Evolutionary conservation across 495 filamentous ascomycete species (phyloP).

Genomic region (Podospora conica): DNA sequence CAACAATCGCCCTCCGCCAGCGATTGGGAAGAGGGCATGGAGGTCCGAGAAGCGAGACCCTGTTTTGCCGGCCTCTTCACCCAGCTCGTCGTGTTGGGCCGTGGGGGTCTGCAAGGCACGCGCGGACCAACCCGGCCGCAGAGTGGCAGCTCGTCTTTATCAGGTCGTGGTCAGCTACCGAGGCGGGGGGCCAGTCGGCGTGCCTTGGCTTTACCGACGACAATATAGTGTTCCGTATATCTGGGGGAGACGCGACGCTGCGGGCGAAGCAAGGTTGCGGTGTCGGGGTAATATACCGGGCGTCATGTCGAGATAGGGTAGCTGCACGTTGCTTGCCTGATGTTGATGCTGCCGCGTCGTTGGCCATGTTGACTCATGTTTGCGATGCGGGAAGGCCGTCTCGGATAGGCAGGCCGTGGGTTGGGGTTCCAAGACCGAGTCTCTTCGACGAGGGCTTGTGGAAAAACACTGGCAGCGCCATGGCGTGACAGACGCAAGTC

Average conservation of each 20-base stretch:
- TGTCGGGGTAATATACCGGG: background rate
- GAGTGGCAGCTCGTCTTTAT: constrained; percentile 1
- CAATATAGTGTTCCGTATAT: constrained; percentile 4
- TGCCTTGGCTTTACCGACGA: constrained; percentile 4
- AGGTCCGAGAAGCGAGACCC: constrained; percentile 6
- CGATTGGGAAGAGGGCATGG: constrained; percentile 11
- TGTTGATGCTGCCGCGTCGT: background rate
- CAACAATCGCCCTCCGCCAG: background rate
- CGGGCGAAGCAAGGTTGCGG: background rate
- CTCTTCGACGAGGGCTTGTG: no score
- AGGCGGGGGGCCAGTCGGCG: background rate
- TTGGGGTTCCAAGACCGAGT: background rate
- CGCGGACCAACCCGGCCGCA: constrained; percentile 11
- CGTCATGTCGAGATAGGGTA: background rate
- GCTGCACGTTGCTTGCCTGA: background rate
- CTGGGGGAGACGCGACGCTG: constrained; percentile 3
- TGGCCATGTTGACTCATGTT: background rate
- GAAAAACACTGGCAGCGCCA: background rate
- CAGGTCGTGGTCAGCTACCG: constrained; percentile 7
- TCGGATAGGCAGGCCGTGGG: background rate
- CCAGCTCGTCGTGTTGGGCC: constrained; percentile 9
- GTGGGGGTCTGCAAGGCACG: constrained; percentile 15
- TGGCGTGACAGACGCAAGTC: background rate
- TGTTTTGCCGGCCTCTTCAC: constrained; percentile 12
- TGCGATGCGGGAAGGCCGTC: background rate